phyloP scores from a whole-genome alignment of 768 basidiomycete species.

The Podaxis sp. region DNA sequence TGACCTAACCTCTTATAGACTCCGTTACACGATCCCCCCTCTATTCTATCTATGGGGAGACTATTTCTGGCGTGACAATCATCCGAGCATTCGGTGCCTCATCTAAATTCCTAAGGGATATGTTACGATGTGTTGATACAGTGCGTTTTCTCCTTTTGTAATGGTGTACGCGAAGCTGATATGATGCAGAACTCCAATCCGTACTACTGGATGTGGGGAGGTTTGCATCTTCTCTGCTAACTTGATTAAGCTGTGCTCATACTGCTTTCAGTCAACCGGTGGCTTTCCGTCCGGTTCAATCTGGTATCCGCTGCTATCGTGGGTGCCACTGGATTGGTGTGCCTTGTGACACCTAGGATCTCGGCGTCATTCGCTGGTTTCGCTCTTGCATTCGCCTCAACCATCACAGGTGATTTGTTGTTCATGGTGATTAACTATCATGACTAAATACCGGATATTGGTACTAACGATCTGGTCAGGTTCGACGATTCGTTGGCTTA shows the following conservation, averaged over 20 bases:
- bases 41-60: conserved; percentile 45
- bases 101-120: conserved; percentile 82
- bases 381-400: conserved; percentile 79
- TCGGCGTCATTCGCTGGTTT: conserved; percentile 85
- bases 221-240: conserved; percentile 32
- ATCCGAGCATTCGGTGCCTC: conserved; percentile 87
- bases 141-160: conserved; percentile 36
- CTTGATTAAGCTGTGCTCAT: neutral
- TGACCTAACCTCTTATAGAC: conserved; percentile 25
- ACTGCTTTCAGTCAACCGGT: conserved; percentile 68
- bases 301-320: conserved; percentile 70
- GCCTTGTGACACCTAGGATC: conserved; percentile 67
- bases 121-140: conserved; percentile 80
- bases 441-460: neutral
- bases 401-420: conserved; percentile 68
- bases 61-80: conserved; percentile 40
- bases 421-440: conserved; percentile 46
- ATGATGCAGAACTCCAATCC: conserved; percentile 54
- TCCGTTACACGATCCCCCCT: conserved; percentile 48
- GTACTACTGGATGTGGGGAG: conserved; percentile 92
- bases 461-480: conserved; percentile 27
- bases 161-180: conserved; percentile 1
- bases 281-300: conserved; percentile 88
- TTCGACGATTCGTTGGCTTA: conserved; percentile 80
- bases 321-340: conserved; percentile 67